phyloP scores from a whole-genome alignment of 2,329 filamentous ascomycete genomes.

The Aureobasidium vineae region DNA sequence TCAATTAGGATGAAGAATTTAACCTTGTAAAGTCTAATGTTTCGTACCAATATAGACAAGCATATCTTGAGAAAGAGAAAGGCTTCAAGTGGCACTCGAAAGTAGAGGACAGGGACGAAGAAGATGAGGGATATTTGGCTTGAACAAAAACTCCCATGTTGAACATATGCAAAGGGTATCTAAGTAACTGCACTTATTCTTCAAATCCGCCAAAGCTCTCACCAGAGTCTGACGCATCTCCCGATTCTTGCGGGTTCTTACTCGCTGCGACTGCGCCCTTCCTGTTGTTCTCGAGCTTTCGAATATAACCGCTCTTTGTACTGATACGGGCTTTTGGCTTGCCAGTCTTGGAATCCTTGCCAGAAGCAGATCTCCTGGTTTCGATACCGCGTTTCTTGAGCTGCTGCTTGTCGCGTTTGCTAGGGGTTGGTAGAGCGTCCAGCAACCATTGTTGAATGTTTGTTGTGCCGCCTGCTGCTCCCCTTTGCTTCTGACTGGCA shows the following conservation, averaged over 20 bases:
- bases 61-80: not conserved
- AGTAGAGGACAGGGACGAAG: not conserved
- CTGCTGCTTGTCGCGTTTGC: constrained; percentile 78
- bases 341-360: constrained; percentile 44
- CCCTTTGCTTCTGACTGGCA: constrained; percentile 69
- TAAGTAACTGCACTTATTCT: constrained; percentile 9
- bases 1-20: not conserved
- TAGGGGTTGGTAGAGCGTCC: constrained; percentile 78
- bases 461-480: constrained; percentile 49
- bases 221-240: constrained; percentile 30
- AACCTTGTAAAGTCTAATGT: not conserved
- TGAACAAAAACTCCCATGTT: not conserved
- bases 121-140: not conserved
- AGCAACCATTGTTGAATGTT: constrained; percentile 81
- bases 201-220: constrained; percentile 47
- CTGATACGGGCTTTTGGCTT: constrained; percentile 67
- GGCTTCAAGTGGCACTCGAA: not conserved
- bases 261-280: constrained; percentile 40
- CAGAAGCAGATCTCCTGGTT: constrained; percentile 55
- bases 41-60: not conserved
- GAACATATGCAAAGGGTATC: constrained; percentile 2
- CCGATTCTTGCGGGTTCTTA: constrained; percentile 35
- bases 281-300: constrained; percentile 65
- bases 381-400: constrained; percentile 81
- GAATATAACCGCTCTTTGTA: constrained; percentile 74